A percentile compares a stretch with the other conserved stretches of the same genome.
Conservation (phyloP, 768 basidiomycete species). For the Nidula microcarpa region DNA sequence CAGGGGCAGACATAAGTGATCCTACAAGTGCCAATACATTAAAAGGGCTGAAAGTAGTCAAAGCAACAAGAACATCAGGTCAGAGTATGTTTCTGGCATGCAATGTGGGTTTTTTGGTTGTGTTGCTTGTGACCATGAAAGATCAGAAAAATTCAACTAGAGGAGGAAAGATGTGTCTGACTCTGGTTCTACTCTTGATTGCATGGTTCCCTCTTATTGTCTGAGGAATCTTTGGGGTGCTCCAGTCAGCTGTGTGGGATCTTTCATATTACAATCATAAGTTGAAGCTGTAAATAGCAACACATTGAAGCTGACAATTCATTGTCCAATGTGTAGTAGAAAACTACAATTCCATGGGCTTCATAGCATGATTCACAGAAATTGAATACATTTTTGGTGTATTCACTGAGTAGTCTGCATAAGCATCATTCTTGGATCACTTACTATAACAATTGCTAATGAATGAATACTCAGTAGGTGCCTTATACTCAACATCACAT, state of each 20-base stretch:
- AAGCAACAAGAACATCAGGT: slow-evolving; percentile 23
- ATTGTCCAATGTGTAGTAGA: slow-evolving; percentile 3
- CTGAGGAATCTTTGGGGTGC: slow-evolving; percentile 27
- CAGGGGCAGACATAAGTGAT: slow-evolving; percentile 14
- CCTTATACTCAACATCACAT: not conserved
- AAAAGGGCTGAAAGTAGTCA: slow-evolving; percentile 14
- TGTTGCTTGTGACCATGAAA: slow-evolving; percentile 20
- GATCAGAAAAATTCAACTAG: slow-evolving; percentile 13
- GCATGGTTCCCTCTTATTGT: slow-evolving; percentile 28
- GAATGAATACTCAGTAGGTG: not conserved
- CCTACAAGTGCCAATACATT: slow-evolving; percentile 6
- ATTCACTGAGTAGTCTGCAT: slow-evolving; percentile 2
- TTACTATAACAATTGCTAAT: not conserved
- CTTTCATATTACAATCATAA: slow-evolving; percentile 16
- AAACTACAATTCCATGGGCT: slow-evolving; percentile 11
- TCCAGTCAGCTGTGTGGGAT: slow-evolving; percentile 12
- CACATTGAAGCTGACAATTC: not conserved
- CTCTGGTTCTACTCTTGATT: slow-evolving; percentile 19
- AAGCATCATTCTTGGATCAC: not conserved
- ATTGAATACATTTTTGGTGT: slow-evolving; percentile 16
- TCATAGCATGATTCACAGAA: slow-evolving; percentile 9
- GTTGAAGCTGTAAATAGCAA: not conserved
- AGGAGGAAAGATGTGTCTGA: slow-evolving; percentile 11
- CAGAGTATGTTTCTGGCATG: slow-evolving; percentile 28
- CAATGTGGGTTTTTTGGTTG: slow-evolving; percentile 18